Conservation (phyloP, 306 rosid genomes). For the Chamaecrista fasciculata region DNA sequence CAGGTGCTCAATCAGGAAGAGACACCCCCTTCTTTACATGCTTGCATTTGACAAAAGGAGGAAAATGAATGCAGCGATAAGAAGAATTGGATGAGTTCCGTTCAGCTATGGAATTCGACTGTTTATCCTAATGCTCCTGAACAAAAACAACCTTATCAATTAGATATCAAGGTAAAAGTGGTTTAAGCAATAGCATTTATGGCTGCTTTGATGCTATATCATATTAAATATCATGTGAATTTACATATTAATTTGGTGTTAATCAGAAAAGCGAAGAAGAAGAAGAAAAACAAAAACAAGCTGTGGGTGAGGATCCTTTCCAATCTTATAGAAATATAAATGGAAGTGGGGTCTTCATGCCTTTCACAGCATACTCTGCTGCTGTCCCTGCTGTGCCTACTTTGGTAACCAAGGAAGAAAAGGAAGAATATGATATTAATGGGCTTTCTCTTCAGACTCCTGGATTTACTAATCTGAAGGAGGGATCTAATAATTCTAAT, state of each 20-base stretch:
- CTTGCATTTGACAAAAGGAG: no score
- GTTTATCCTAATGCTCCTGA: slow-evolving; percentile 24
- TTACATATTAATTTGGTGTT: not conserved
- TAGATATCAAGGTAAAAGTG: slow-evolving; percentile 58
- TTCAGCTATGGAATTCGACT: slow-evolving; percentile 77
- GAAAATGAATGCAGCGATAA: slow-evolving; percentile 61
- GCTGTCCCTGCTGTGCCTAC: slow-evolving; percentile 40
- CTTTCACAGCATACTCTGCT: slow-evolving; percentile 55
- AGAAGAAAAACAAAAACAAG: no score
- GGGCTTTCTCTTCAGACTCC: slow-evolving; percentile 72
- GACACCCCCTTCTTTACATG: no score
- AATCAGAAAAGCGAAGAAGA: slow-evolving; percentile 61
- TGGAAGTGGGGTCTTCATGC: slow-evolving; percentile 53
- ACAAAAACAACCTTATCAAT: slow-evolving; percentile 38
- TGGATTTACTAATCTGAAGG: slow-evolving; percentile 50
- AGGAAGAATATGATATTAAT: slow-evolving; percentile 52
- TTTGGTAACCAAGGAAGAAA: slow-evolving; percentile 56
- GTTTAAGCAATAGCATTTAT: not conserved
- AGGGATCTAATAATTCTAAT: slow-evolving; percentile 54
- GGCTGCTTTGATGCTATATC: not conserved
- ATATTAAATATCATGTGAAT: not conserved
- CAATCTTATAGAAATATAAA: slow-evolving; percentile 45
- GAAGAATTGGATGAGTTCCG: slow-evolving; percentile 97
- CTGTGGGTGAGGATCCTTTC: slow-evolving; percentile 48
- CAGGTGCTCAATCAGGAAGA: no score